phyloP scores from a whole-genome alignment of 345 rosid species.

The Eucalyptus coolabah region DNA sequence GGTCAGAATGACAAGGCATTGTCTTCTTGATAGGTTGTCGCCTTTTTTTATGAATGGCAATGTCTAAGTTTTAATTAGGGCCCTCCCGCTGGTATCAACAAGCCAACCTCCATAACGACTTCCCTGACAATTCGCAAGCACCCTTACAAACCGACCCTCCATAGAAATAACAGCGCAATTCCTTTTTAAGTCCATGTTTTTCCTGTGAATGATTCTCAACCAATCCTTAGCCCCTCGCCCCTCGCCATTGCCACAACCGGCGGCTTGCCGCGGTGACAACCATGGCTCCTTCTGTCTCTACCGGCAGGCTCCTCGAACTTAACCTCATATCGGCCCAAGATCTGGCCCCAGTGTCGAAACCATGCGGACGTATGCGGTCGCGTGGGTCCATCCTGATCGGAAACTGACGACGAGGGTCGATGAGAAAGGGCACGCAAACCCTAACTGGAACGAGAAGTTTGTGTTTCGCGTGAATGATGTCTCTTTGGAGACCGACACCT shows the following conservation, averaged over 20 bases:
- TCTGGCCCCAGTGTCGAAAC: conserved; percentile 49
- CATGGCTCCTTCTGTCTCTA: conserved; percentile 16
- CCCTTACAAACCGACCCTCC: not conserved
- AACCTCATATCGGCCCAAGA: conserved; percentile 74
- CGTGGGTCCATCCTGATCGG: conserved; percentile 59
- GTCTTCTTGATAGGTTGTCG: not conserved
- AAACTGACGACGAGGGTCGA: conserved; percentile 70
- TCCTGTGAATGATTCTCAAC: not conserved
- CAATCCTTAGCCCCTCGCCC: not conserved
- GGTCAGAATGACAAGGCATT: not conserved
- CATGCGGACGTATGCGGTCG: conserved; percentile 82
- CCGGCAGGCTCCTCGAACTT: conserved; percentile 59
- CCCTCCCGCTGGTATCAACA: not conserved
- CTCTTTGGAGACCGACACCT: conserved; percentile 38
- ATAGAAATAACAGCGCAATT: not conserved
- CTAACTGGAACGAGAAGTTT: conserved; percentile 84
- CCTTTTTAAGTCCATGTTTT: not conserved
- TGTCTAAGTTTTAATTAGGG: not conserved
- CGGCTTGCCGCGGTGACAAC: not conserved
- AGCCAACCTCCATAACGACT: not conserved
- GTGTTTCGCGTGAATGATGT: conserved; percentile 66
- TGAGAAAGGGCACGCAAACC: conserved; percentile 49
- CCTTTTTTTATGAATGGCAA: not conserved
- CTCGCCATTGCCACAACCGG: not conserved
- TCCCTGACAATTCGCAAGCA: not conserved